Conservation (phyloP, 306 rosid genomes). For the Macrotyloma uniflorum region DNA sequence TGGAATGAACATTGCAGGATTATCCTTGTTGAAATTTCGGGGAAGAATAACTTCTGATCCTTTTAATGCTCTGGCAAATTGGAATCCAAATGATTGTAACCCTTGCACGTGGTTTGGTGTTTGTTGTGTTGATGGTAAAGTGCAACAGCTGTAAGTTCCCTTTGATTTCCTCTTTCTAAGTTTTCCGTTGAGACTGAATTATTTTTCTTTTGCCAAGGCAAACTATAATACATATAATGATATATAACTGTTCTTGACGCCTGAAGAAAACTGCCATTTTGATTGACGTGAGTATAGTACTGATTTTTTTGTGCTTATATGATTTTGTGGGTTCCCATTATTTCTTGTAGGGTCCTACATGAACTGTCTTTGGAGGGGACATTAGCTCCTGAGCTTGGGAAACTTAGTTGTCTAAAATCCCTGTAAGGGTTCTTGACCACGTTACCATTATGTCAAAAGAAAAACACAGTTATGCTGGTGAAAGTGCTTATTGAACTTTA, state of each 20-base stretch:
- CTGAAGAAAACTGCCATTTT: not conserved
- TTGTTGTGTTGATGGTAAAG: constrained; percentile 63
- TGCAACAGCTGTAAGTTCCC: constrained; percentile 73
- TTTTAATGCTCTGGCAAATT: constrained; percentile 60
- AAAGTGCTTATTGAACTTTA: constrained; percentile 5
- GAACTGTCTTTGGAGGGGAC: constrained; percentile 76
- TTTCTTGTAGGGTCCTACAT: constrained; percentile 63
- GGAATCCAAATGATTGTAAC: constrained; percentile 65
- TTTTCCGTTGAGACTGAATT: constrained; percentile 5
- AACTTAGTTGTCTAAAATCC: constrained; percentile 63
- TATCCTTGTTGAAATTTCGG: constrained; percentile 65
- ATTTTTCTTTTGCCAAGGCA: not conserved
- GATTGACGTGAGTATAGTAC: not conserved
- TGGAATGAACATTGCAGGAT: constrained; percentile 58
- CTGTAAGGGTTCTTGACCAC: constrained; percentile 64
- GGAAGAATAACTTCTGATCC: constrained; percentile 69
- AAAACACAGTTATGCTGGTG: not conserved
- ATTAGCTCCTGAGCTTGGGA: constrained; percentile 80
- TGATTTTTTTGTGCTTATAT: constrained; percentile 22
- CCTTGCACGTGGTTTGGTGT: constrained; percentile 88
- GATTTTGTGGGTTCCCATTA: constrained; percentile 30
- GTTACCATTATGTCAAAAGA: not conserved
- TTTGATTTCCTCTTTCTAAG: constrained; percentile 1
- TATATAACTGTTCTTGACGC: not conserved
- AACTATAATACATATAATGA: not conserved